Conservation (phyloP, 1,284 basidiomycete genomes). For the Microbotryomycetes sp. region DNA sequence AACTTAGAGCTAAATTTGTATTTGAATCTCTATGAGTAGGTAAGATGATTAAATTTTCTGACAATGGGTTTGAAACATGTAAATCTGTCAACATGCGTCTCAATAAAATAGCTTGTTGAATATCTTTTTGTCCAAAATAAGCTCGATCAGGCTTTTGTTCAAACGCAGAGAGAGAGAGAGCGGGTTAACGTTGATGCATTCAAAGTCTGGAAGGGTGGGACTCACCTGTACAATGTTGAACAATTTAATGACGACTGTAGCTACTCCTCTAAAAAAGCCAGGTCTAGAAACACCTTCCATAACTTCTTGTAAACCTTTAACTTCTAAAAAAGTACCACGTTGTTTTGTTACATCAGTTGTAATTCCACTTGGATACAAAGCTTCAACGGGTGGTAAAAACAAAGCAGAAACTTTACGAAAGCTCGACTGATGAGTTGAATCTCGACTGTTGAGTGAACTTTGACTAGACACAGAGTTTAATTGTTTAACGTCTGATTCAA, state of each 20-base stretch:
- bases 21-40: slow-evolving; percentile 61
- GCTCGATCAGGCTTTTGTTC: slow-evolving; percentile 67
- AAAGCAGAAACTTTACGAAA: slow-evolving; percentile 51
- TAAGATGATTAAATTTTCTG: slow-evolving; percentile 67
- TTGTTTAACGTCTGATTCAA: slow-evolving; percentile 44
- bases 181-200: background rate
- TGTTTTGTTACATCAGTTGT: slow-evolving; percentile 68
- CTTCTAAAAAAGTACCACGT: slow-evolving; percentile 82
- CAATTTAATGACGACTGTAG: slow-evolving; percentile 89
- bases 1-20: slow-evolving; percentile 73
- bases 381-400: slow-evolving; percentile 65
- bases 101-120: slow-evolving; percentile 86
- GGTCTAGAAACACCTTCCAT: slow-evolving; percentile 83
- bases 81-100: slow-evolving; percentile 78
- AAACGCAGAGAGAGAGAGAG: background rate
- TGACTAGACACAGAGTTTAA: background rate
- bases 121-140: slow-evolving; percentile 98
- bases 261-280: slow-evolving; percentile 91
- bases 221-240: slow-evolving; percentile 83
- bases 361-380: slow-evolving; percentile 87
- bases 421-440: background rate
- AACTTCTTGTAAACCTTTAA: slow-evolving; percentile 70
- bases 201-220: slow-evolving; percentile 12
- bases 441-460: background rate
- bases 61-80: slow-evolving; percentile 61